A percentile compares a stretch with the other conserved stretches of the same genome.
Evolutionary conservation across 345 rosid genomes (phyloP).

Genomic region (Hibiscus tridactylites): DNA sequence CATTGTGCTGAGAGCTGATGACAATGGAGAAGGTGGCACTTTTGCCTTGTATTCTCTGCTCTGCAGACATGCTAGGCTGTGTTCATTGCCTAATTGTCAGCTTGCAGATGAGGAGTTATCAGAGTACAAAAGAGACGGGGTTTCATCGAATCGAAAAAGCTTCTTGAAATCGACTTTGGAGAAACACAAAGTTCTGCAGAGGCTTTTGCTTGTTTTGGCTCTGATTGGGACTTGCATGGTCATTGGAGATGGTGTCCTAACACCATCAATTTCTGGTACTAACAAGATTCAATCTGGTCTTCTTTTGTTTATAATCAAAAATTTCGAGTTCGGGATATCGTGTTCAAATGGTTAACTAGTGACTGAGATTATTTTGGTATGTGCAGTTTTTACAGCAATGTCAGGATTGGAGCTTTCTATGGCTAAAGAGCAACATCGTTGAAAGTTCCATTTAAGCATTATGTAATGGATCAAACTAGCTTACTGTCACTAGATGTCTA

Average conservation of each 20-base stretch:
- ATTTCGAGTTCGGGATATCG: neutral
- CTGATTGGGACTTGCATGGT: conserved; percentile 90
- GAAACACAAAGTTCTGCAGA: conserved; percentile 57
- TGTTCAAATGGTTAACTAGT: neutral
- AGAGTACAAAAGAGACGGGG: conserved; percentile 43
- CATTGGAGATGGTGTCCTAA: conserved; percentile 84
- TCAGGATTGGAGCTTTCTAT: conserved; percentile 77
- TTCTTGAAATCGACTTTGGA: conserved; percentile 53
- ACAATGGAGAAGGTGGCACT: conserved; percentile 88
- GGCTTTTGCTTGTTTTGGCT: conserved; percentile 62
- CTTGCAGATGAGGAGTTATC: conserved; percentile 70
- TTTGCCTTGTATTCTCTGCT: conserved; percentile 74
- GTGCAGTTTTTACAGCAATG: conserved; percentile 79
- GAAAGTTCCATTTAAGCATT: conserved; percentile 29
- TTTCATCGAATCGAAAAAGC: conserved; percentile 17
- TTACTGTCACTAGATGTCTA: too few species aligned
- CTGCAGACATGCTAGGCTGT: conserved; percentile 67
- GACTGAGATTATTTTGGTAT: conserved; percentile 8
- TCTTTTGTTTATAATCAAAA: neutral
- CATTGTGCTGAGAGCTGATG: conserved; percentile 79
- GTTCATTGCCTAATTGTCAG: conserved; percentile 72
- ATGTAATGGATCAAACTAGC: too few species aligned
- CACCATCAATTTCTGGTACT: conserved; percentile 85
- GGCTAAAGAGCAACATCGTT: conserved; percentile 68
- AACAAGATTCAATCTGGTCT: neutral